Conservation (phyloP, 352 stramenopile genomes). For the Phytophthora litchii region DNA sequence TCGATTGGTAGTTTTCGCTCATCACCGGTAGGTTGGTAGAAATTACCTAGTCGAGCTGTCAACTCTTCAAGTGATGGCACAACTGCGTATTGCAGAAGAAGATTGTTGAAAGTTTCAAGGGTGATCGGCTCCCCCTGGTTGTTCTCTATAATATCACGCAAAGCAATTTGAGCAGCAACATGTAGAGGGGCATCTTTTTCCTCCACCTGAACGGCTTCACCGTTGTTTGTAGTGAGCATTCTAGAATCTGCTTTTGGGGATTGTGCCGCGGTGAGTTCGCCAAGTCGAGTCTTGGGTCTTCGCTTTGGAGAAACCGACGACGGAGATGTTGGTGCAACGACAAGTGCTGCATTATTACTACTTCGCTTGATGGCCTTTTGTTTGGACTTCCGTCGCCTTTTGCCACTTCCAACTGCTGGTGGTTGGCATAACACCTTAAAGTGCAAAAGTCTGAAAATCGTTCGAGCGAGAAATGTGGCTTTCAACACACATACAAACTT, state of each 20-base stretch:
- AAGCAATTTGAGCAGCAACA: slow-evolving; percentile 23
- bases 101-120: slow-evolving; percentile 58
- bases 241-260: neutral
- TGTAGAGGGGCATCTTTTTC: slow-evolving; percentile 7
- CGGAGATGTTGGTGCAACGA: slow-evolving; percentile 7
- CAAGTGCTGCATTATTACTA: slow-evolving; percentile 5
- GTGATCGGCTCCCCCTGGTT: slow-evolving; percentile 49
- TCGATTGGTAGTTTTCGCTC: slow-evolving; percentile 58
- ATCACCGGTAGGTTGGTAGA: slow-evolving; percentile 63
- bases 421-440: slow-evolving; percentile 40
- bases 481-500: slow-evolving; percentile 60
- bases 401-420: slow-evolving; percentile 5
- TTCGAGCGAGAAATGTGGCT: slow-evolving; percentile 54
- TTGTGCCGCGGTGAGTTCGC: slow-evolving; percentile 12
- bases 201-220: neutral
- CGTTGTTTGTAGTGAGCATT: neutral
- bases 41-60: slow-evolving; percentile 35
- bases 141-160: slow-evolving; percentile 28
- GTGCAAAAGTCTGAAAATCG: slow-evolving; percentile 52
- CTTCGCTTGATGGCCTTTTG: slow-evolving; percentile 9
- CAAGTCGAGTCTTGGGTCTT: slow-evolving; percentile 33
- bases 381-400: slow-evolving; percentile 21
- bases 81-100: slow-evolving; percentile 49
- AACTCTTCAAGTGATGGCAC: slow-evolving; percentile 40
- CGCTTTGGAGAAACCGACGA: slow-evolving; percentile 32